These are phyloP conservation scores for Aspergillus jensenii DNA, from an alignment of 2,329 filamentous ascomycete species.

Conservation along the genomic window DNA sequence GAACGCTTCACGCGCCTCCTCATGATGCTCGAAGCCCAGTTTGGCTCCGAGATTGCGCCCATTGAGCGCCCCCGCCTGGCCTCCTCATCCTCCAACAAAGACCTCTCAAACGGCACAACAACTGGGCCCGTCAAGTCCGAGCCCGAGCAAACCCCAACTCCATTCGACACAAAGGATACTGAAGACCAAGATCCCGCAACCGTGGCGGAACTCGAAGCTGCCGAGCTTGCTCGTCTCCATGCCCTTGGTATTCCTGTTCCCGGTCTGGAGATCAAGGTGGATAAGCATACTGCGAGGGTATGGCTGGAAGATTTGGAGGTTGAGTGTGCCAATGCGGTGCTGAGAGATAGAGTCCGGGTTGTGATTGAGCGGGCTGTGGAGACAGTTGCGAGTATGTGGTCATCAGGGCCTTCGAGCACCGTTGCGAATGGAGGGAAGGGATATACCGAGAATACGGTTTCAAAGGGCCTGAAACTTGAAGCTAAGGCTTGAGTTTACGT, in stretches of 20 bases:
- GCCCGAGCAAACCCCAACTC: slow-evolving; percentile 12
- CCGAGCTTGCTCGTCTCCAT: slow-evolving; percentile 76
- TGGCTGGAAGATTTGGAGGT: slow-evolving; percentile 93
- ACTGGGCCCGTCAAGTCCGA: slow-evolving; percentile 14
- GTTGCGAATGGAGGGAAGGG: slow-evolving; percentile 23
- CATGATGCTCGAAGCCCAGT: slow-evolving; percentile 96
- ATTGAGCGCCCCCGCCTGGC: slow-evolving; percentile 63
- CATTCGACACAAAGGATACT: slow-evolving; percentile 28
- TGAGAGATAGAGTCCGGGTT: slow-evolving; percentile 80
- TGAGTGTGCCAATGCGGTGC: slow-evolving; percentile 74
- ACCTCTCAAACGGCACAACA: slow-evolving; percentile 14
- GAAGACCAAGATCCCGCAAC: slow-evolving; percentile 41
- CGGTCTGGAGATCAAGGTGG: slow-evolving; percentile 80
- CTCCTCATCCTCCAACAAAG: slow-evolving; percentile 8
- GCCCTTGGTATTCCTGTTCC: slow-evolving; percentile 86
- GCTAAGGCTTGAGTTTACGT: slow-evolving; percentile 17
- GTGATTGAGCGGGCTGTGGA: slow-evolving; percentile 90
- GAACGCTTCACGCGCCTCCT: slow-evolving; percentile 83
- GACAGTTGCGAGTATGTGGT: slow-evolving; percentile 72
- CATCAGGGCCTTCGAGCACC: slow-evolving; percentile 25
- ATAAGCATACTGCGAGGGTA: slow-evolving; percentile 81
- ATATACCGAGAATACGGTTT: slow-evolving; percentile 12
- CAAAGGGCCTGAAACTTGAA: slow-evolving; percentile 26
- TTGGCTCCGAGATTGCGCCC: slow-evolving; percentile 81
- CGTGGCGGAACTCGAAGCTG: slow-evolving; percentile 56